Evolutionary conservation across 2,329 filamentous ascomycete species (phyloP), one percentile per base, ranked within the genome.

Genomic region (Fusarium compactum): DNA sequence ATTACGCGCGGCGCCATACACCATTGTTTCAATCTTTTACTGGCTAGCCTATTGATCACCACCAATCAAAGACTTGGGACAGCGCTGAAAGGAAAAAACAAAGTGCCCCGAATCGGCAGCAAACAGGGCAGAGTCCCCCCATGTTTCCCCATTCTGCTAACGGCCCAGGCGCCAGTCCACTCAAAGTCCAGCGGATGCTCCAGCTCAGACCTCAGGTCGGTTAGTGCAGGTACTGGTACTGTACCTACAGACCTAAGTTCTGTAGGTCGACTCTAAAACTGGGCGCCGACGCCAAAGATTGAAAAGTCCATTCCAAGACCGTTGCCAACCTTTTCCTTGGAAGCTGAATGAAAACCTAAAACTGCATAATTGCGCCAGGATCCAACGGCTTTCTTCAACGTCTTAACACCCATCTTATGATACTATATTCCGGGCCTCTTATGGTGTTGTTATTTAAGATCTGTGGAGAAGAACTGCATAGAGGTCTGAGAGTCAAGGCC

Each of bases 71-170:
- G 16, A 11, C 59, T 55, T 10, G 14, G 30, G 20, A 41, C 16
- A 30, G 9, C 34, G 38, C 25, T 40, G 52, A 30, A 55, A 45
- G 24, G 38, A 56, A 46, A 67, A 51, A 64, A 58, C 58, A 50
- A 68, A 58, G 47, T 54, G 67, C 46, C 68, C 52, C 52, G 43
- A 71, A 51, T 32, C 45, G 48, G 24, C 58, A 55, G 32, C 63
- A 50, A 68, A 61, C 67, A 68, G 44, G 57, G 48, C 38, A 59
- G 51, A 60, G 34, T 22, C 58, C 68, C 67, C 56, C 68, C 68
- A 51, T 71, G 58, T 69, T 71, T 44, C 58, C 68, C 64, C 60
- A 60, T 65, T 71, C 71, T 47, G 65, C 59, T 24, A 53, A 61
- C 51, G 54, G 56, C 45, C 40, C 29, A 65, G 30, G 41, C 60